A percentile compares a stretch with the other conserved stretches of the same genome.
Evolutionary conservation across 2,329 filamentous ascomycete genomes (phyloP).

Genomic region (Diaporthe batatas): DNA sequence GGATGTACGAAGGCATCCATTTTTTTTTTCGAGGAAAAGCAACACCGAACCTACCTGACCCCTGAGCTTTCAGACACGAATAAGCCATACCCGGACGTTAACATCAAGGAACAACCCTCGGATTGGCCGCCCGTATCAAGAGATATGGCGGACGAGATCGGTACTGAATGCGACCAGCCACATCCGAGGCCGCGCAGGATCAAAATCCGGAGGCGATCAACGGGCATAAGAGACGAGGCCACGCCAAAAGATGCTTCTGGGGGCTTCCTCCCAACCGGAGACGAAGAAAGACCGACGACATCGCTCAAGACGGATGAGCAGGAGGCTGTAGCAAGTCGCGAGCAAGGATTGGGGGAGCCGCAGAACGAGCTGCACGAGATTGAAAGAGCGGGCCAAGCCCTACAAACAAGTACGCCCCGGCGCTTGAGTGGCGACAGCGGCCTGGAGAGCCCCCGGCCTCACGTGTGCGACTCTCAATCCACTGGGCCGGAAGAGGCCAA

Average conservation of each 20-base stretch:
- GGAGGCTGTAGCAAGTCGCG: background rate
- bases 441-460: background rate
- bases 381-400: no score
- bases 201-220: background rate
- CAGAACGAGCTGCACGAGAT: background rate
- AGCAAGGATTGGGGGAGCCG: background rate
- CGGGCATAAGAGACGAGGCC: background rate
- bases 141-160: background rate
- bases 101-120: background rate
- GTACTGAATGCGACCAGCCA: background rate
- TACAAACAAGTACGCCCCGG: background rate
- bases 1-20: background rate
- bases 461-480: background rate
- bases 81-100: background rate
- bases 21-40: background rate
- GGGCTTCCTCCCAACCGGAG: background rate
- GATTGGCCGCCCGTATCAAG: background rate
- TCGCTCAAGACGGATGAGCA: background rate
- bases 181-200: no score
- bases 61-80: background rate
- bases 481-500: background rate
- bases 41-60: background rate
- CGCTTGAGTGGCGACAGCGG: background rate
- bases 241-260: background rate
- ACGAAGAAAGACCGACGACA: background rate